phyloP scores from a whole-genome alignment of 192 early-diverging fungal species.

The Podila minutissima region DNA sequence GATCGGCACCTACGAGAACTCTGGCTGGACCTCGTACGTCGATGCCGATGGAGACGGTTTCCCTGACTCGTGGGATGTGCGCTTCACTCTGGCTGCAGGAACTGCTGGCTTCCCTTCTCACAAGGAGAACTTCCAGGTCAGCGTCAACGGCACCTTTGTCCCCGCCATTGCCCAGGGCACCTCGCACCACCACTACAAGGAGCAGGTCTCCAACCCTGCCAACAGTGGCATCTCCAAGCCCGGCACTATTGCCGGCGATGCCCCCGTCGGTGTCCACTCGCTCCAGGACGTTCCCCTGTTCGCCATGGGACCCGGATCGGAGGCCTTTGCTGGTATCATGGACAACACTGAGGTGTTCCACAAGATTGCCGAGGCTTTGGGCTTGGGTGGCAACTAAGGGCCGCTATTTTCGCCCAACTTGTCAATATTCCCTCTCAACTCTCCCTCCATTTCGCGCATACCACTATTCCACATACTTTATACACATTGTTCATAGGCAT shows the following conservation, averaged over 20 bases:
- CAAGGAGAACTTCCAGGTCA: slow-evolving; percentile 45
- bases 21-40: slow-evolving; percentile 54
- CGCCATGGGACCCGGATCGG: slow-evolving; percentile 36
- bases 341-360: slow-evolving; percentile 51
- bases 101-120: slow-evolving; percentile 41
- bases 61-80: slow-evolving; percentile 51
- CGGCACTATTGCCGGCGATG: slow-evolving; percentile 17
- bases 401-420: neutral
- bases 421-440: neutral
- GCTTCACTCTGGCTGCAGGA: slow-evolving; percentile 39
- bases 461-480: no score
- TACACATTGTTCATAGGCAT: no score
- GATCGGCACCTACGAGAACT: slow-evolving; percentile 51
- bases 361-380: slow-evolving; percentile 36
- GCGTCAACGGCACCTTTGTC: slow-evolving; percentile 17
- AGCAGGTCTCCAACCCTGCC: slow-evolving; percentile 21
- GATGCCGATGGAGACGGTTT: slow-evolving; percentile 52
- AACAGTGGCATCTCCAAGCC: slow-evolving; percentile 19
- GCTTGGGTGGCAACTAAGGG: slow-evolving; percentile 4
- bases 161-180: slow-evolving; percentile 20
- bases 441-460: neutral
- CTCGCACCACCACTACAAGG: slow-evolving; percentile 11
- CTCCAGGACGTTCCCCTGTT: slow-evolving; percentile 48
- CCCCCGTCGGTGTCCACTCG: slow-evolving; percentile 38
- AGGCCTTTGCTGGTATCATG: slow-evolving; percentile 25